Evolutionary conservation across 179 eudicot genomes (phyloP).

Genomic region (Carnegiea gigantea): DNA sequence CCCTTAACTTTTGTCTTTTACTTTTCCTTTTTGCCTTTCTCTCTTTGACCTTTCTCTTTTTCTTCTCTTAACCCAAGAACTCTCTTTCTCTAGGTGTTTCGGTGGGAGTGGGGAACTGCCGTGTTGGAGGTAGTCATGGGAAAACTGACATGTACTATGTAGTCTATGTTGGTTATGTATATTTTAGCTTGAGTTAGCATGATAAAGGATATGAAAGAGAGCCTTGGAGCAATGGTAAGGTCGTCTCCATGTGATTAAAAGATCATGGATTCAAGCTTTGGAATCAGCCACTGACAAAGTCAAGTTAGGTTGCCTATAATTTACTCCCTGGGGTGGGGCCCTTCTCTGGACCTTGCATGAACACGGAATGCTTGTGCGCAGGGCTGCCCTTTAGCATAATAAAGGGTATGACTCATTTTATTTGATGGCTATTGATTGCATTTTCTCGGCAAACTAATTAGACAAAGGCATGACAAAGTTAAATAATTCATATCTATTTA

Average conservation of each 20-base stretch:
- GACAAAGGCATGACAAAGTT: background rate
- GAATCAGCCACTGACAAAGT: no score
- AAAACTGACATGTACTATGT: background rate
- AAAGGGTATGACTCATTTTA: background rate
- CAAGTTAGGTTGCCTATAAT: no score
- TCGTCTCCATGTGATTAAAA: no score
- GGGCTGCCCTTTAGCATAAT: background rate
- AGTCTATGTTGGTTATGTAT: no score
- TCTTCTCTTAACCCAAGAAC: background rate
- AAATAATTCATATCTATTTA: background rate
- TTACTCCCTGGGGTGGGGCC: no score
- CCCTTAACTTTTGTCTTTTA: constrained; percentile 20
- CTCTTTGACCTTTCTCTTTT: constrained; percentile 20
- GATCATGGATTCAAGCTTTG: no score
- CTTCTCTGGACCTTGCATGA: no score
- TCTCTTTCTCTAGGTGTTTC: background rate
- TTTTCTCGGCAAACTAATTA: background rate
- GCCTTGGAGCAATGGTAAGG: no score
- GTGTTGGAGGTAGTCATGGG: background rate
- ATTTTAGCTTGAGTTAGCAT: no score
- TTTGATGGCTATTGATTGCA: background rate
- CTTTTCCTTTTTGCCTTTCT: constrained; percentile 26
- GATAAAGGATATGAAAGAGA: no score
- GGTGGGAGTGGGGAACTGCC: background rate
- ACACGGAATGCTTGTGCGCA: no score